These are phyloP conservation scores for Tetradesmus obliquus DNA, from an alignment of 139 green algal species.

Conservation along the genomic window DNA sequence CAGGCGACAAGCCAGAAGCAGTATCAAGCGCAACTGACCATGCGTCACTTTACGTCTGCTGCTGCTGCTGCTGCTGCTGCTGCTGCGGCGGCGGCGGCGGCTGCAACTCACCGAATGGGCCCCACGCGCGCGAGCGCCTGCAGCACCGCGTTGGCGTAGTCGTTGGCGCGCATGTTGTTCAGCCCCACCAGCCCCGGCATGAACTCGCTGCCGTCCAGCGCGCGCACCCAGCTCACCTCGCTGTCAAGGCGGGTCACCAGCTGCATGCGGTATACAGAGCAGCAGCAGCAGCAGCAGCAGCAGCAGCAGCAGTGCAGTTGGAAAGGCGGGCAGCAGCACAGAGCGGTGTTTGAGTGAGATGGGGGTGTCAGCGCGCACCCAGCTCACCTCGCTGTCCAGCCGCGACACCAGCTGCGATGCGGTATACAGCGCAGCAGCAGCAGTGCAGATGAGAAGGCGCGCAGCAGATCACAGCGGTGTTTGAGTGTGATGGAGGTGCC, in stretches of 20 bases:
- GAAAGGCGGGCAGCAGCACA: not conserved
- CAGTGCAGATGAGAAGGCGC: too few relatives aligned
- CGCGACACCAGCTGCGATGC: constrained; percentile 14
- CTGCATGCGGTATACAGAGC: not conserved
- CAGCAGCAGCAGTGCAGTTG: not conserved
- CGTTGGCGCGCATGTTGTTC: constrained; percentile 94
- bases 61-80: not conserved
- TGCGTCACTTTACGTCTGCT: not conserved
- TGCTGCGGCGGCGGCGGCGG: not conserved
- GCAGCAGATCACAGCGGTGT: not conserved
- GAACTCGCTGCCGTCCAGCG: constrained; percentile 96
- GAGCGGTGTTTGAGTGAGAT: not conserved
- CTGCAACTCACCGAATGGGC: constrained; percentile 62
- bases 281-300: not conserved
- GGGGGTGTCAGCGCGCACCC: constrained; percentile 71
- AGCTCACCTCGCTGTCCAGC: constrained; percentile 73
- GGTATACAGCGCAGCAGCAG: not conserved
- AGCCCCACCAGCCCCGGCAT: constrained; percentile 95
- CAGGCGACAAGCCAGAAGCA: too few relatives aligned
- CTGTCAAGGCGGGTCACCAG: constrained; percentile 52
- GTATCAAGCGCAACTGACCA: too few relatives aligned
- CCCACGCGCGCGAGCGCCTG: constrained; percentile 75
- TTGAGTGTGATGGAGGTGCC: not conserved
- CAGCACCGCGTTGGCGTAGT: constrained; percentile 96
- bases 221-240: constrained; percentile 84